Conservation (phyloP, 164 flowering plant species). For the Umbellularia californica region DNA sequence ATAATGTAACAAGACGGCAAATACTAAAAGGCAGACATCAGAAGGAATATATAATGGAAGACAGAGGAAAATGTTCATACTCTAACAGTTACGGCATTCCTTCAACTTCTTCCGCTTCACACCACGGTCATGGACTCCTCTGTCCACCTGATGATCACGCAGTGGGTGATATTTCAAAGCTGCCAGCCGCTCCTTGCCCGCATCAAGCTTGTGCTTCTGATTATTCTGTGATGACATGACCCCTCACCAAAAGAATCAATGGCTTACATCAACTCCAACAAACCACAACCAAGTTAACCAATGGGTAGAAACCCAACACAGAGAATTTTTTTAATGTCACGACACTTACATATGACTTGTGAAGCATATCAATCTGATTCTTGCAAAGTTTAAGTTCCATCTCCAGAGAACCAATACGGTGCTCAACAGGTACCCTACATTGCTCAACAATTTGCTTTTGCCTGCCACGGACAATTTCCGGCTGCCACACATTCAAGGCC, state of each 20-base stretch:
- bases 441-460: constrained; percentile 76
- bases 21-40: background rate
- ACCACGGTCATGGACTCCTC: constrained; percentile 9
- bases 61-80: background rate
- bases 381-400: constrained; percentile 79
- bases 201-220: constrained; percentile 48
- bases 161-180: constrained; percentile 72
- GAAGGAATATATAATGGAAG: background rate
- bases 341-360: constrained; percentile 54
- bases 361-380: constrained; percentile 42
- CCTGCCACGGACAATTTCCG: constrained; percentile 58
- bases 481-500: constrained; percentile 96
- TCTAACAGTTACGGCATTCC: constrained; percentile 23
- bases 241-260: constrained; percentile 1
- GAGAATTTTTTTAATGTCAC: too few relatives aligned
- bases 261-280: background rate
- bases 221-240: constrained; percentile 34
- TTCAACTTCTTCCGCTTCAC: constrained; percentile 42
- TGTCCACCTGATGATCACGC: constrained; percentile 25
- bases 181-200: constrained; percentile 42
- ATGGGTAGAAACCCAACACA: constrained; percentile 1
- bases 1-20: background rate
- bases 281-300: background rate
- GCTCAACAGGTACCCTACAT: constrained; percentile 51
- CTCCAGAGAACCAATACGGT: constrained; percentile 50